Base-by-base conservation (phyloP, 129 eudicot genomes). In the sunflower (Helianthus annuus) region DNA sequence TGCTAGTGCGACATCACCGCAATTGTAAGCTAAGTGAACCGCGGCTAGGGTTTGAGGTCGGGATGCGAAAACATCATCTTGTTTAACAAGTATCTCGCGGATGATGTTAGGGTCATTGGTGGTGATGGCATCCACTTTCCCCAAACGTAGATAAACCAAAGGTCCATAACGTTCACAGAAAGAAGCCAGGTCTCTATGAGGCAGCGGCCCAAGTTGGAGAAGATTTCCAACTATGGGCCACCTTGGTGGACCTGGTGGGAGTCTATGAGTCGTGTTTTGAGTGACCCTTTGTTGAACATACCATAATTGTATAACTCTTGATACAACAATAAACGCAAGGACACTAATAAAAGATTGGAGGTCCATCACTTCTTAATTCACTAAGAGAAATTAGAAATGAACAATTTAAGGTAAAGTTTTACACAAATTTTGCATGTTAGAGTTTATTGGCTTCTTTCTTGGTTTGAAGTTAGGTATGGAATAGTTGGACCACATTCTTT, bases 161-260 rank as follows among this genome's bases (percentile, higher is more conserved):
- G 97, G 92, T 64, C 97, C 99, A 75, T 95, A 91, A 22, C 77
- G 78, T 46, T 88, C 85, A 39, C 97, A 88, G 13, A 95, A 85
- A 34, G 83, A 75, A 24, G 99, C 91, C 2, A 95, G 60, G 67
- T 88, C 97, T n/a, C 97, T 77, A 10, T 95, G 99, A 7, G 97
- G 99, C 15, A 95, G 59, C 11, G 75, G 72, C 66, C 99, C 81
- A 62, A 95, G 77, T 52, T 88, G 97, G 57, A 95, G 90, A 46
- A 95, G 90, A 81, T 95, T 95, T 16, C 97, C 96, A 1, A 95
- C 88, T 19, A 95, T 73, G 38, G 96, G 97, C 96, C 97, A 88
- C 42, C 89, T 77, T 16, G 80, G 80, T 9, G 96, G 97, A 7
- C 99, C 97, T 0, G 99, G 99, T 0, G 99, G 99, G 5, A 90